A percentile compares a stretch with the other conserved stretches of the same genome.
Conservation (phyloP, 2,329 filamentous ascomycete genomes). For the Thermomyces lanuginosus region DNA sequence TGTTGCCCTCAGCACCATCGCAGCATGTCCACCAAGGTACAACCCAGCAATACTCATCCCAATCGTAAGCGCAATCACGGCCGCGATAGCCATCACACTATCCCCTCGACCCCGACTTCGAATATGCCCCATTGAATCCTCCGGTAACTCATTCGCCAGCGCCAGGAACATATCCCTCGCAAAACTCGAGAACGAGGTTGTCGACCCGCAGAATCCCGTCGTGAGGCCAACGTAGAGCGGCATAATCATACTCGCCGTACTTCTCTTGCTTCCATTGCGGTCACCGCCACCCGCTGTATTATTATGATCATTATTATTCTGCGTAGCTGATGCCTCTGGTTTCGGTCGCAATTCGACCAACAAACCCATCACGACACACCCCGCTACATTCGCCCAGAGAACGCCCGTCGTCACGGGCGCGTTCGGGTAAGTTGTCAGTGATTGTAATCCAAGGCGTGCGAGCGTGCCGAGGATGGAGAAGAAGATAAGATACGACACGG, state of each 20-base stretch:
- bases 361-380: slow-evolving; percentile 72
- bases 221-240: slow-evolving; percentile 76
- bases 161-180: slow-evolving; percentile 66
- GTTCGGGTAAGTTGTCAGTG: slow-evolving; percentile 62
- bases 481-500: slow-evolving; percentile 64
- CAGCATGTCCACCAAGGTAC: slow-evolving; percentile 58
- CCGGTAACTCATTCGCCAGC: slow-evolving; percentile 54
- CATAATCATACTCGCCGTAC: slow-evolving; percentile 63
- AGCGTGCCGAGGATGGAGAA: slow-evolving; percentile 77
- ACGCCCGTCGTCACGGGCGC: slow-evolving; percentile 58
- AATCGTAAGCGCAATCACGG: slow-evolving; percentile 57
- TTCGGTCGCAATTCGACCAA: slow-evolving; percentile 62
- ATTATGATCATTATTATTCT: slow-evolving; percentile 17
- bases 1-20: slow-evolving; percentile 46
- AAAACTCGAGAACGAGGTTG: slow-evolving; percentile 80
- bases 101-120: slow-evolving; percentile 52
- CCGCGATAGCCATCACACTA: slow-evolving; percentile 65
- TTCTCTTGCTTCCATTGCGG: slow-evolving; percentile 37
- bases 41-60: slow-evolving; percentile 54
- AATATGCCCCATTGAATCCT: slow-evolving; percentile 30
- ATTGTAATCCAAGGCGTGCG: slow-evolving; percentile 62
- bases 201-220: slow-evolving; percentile 76
- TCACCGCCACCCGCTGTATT: slow-evolving; percentile 14
- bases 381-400: slow-evolving; percentile 76
- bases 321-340: slow-evolving; percentile 33